Percentiles rank a stretch among this genome's conserved stretches.
Conservation (phyloP, 2,329 filamentous ascomycete genomes). For the Thelonectria discophora region DNA sequence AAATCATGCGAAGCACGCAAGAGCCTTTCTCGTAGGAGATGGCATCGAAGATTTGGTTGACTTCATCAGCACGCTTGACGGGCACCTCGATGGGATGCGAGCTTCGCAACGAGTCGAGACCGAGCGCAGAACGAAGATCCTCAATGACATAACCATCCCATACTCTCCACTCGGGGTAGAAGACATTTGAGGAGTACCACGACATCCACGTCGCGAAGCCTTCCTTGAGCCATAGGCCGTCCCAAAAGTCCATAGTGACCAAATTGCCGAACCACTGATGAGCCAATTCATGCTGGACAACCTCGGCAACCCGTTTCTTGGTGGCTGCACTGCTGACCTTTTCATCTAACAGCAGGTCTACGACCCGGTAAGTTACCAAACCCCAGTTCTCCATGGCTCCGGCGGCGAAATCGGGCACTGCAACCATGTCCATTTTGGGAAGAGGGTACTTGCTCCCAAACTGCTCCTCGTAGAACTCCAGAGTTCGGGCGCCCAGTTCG, state of each 20-base stretch:
- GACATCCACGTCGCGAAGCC: conserved; percentile 73
- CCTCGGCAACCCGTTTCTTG: conserved; percentile 93
- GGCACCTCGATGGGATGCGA: conserved; percentile 97
- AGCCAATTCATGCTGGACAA: conserved; percentile 95
- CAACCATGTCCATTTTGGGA: conserved; percentile 61
- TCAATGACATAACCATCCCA: conserved; percentile 97
- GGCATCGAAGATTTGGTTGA: conserved; percentile 98
- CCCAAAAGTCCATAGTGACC: conserved; percentile 99
- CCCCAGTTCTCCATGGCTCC: conserved; percentile 99
- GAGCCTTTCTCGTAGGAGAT: conserved; percentile 98
- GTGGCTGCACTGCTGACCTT: conserved; percentile 88
- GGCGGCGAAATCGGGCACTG: conserved; percentile 93
- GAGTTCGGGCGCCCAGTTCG: conserved; percentile 85
- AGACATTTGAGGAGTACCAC: conserved; percentile 85
- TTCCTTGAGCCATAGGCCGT: conserved; percentile 95
- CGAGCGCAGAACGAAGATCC: conserved; percentile 86
- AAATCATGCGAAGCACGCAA: conserved; percentile 96
- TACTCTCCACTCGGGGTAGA: conserved; percentile 98
- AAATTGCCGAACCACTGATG: conserved; percentile 99
- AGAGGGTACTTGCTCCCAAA: conserved; percentile 80
- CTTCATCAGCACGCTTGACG: conserved; percentile 92
- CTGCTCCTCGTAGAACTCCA: conserved; percentile 94
- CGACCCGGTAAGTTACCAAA: conserved; percentile 91
- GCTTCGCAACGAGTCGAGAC: conserved; percentile 89
- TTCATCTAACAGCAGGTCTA: conserved; percentile 84